Evolutionary conservation across 371 early-diverging fungal species (phyloP), one percentile per base, ranked within the genome.

Genomic region (Mortierella sp.): DNA sequence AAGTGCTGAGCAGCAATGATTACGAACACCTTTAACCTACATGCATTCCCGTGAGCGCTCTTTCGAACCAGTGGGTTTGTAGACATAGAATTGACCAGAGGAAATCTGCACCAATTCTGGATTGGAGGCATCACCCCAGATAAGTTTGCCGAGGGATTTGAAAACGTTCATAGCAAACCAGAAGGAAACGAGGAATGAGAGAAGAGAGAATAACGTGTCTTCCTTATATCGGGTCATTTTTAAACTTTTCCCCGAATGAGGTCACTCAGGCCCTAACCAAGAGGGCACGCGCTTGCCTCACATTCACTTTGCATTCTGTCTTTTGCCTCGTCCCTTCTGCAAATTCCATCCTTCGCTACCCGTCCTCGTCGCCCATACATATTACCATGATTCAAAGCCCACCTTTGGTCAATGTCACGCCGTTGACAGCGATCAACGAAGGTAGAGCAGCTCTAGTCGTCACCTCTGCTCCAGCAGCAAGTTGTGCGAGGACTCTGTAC

Each of bases 61-160:
- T 17, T 41, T 32, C 24, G 54, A 7, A 56, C 72, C 14, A 34
- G 78, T 52, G 19, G 80, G 41, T 28, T 79, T 72, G 70, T 80
- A 83, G 55, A 76, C 55, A 34, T 76, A 70, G 41, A 90, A 82
- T 55, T 83, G 82, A 28, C 90, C 90, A 0, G 84, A 78, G 8
- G 85, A 59, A 32, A 90, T 78, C 72, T 86, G 82, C 61, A 86
- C 79, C 28, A 83, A 70, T 54, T 79, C 79, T 19, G 83, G 81
- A 42, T 79, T 75, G 26, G 63, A 64, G 14, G 32, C 53, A 39
- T 66, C 60, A 21, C 89, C 87, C 84, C 83, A 89, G 32, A 90
- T 82, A 21, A 87, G 79, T 60, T 78, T 79, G 28, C 86, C 82
- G 30, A 90, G 78, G 19, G 87, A 79, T 62, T 79, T 83, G 50